Percentiles rank a stretch among this genome's conserved stretches.
Evolutionary conservation across 306 rosid genomes (phyloP).

Genomic region (Rosa chinensis): DNA sequence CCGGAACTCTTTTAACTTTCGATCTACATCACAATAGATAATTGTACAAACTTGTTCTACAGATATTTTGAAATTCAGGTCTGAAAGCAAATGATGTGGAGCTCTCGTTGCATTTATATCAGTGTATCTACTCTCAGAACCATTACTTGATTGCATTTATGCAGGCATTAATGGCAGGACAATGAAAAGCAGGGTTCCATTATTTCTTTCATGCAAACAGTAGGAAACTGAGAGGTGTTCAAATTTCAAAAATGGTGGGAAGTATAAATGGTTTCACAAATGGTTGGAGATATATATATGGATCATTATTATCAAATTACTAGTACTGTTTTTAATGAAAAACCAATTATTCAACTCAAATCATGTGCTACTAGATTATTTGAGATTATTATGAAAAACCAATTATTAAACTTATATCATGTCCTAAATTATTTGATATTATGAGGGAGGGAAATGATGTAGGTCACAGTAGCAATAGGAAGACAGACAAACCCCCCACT

Average conservation of each 20-base stretch:
- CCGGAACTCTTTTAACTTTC: neutral
- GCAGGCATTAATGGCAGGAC: slow-evolving; percentile 37
- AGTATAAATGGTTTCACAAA: slow-evolving; percentile 1
- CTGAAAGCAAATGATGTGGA: slow-evolving; percentile 4
- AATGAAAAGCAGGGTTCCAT: slow-evolving; percentile 21
- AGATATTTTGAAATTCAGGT: slow-evolving; percentile 1
- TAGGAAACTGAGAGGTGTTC: slow-evolving; percentile 27
- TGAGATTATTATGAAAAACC: neutral
- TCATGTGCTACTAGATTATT: neutral
- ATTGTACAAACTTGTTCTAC: neutral
- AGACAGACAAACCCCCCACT: slow-evolving; percentile 32
- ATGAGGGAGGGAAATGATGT: slow-evolving; percentile 5
- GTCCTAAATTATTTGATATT: neutral
- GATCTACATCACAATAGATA: neutral
- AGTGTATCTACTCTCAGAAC: slow-evolving; percentile 34
- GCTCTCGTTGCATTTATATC: slow-evolving; percentile 38
- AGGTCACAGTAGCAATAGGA: neutral
- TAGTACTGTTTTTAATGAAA: slow-evolving; percentile 10
- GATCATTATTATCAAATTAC: slow-evolving; percentile 31
- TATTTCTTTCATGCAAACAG: slow-evolving; percentile 35
- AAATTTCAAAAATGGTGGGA: slow-evolving; percentile 14
- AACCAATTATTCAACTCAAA: neutral
- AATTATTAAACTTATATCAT: neutral
- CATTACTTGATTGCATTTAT: slow-evolving; percentile 41
- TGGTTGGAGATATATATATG: neutral